phyloP scores from a whole-genome alignment of 2,329 filamentous ascomycete genomes.

The Cercospora berteroae region DNA sequence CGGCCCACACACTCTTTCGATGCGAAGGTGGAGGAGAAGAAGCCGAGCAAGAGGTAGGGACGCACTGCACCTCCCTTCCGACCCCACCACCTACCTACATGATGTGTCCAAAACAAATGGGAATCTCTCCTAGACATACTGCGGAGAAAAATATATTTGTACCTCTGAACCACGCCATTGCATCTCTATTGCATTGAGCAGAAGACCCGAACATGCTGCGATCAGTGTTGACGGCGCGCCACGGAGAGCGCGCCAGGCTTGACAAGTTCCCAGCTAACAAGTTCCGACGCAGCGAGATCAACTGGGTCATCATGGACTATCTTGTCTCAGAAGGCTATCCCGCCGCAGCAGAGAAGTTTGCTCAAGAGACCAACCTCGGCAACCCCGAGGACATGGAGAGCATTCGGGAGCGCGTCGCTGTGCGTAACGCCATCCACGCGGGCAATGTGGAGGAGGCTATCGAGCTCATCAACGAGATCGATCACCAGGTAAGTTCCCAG shows the following conservation, averaged over 20 bases:
- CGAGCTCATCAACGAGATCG: slow-evolving; percentile 80
- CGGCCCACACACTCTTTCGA: slow-evolving; percentile 72
- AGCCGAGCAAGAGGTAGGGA: slow-evolving; percentile 82
- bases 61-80: slow-evolving; percentile 11
- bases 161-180: slow-evolving; percentile 56
- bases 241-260: background rate
- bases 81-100: slow-evolving; percentile 55
- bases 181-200: slow-evolving; percentile 4
- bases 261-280: slow-evolving; percentile 23
- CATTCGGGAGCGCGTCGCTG: slow-evolving; percentile 75
- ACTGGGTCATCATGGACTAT: slow-evolving; percentile 93
- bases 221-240: slow-evolving; percentile 7
- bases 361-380: slow-evolving; percentile 83
- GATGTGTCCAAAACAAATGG: slow-evolving; percentile 89
- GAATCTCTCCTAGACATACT: slow-evolving; percentile 99
- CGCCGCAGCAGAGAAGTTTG: slow-evolving; percentile 87
- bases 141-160: slow-evolving; percentile 86
- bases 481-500: slow-evolving; percentile 74
- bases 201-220: background rate
- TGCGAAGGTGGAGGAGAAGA: slow-evolving; percentile 76
- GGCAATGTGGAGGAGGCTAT: slow-evolving; percentile 86
- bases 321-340: slow-evolving; percentile 94
- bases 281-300: slow-evolving; percentile 72
- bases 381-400: slow-evolving; percentile 66
- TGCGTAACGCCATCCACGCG: slow-evolving; percentile 78